These are phyloP conservation scores for Jasminum sambac DNA, from an alignment of 257 asterid genomes.

Conservation along the genomic window DNA sequence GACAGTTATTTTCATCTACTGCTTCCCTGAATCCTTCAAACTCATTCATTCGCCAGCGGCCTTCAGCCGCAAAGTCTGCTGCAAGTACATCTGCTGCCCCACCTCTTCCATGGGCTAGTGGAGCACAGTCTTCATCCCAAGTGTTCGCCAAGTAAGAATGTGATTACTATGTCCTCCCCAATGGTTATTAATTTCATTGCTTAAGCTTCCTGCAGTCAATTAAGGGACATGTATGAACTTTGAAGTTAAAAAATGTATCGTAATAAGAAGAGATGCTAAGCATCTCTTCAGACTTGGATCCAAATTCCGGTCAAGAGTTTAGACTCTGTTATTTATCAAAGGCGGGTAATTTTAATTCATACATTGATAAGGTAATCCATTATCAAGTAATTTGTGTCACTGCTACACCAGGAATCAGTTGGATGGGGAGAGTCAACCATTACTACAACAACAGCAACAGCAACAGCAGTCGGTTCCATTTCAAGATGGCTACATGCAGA, in stretches of 20 bases:
- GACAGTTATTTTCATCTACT: conserved; percentile 69
- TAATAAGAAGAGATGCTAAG: too few species aligned
- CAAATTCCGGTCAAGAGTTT: conserved; percentile 8
- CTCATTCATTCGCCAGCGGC: conserved; percentile 91
- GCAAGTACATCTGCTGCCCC: conserved; percentile 48
- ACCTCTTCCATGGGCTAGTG: conserved; percentile 83
- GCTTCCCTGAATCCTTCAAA: conserved; percentile 66
- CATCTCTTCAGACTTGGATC: conserved; percentile 5
- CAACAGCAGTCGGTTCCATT: conserved; percentile 81
- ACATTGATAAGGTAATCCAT: conserved; percentile 4
- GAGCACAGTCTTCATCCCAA: conserved; percentile 53
- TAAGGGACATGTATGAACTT: not conserved
- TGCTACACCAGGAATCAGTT: conserved; percentile 54
- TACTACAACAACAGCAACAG: conserved; percentile 80
- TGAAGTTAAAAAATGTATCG: not conserved
- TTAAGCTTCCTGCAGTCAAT: not conserved
- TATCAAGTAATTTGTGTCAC: not conserved
- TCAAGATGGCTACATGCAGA: conserved; percentile 94
- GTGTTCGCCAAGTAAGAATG: conserved; percentile 53
- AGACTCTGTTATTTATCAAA: not conserved
- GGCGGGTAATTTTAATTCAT: not conserved
- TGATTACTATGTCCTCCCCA: not conserved
- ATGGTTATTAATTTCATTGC: not conserved
- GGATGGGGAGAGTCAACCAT: conserved; percentile 78
- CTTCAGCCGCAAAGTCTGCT: conserved; percentile 62